A percentile compares a stretch with the other conserved stretches of the same genome.
phyloP scores from a whole-genome alignment of 129 eudicot species.

The Deinandra increscens region DNA sequence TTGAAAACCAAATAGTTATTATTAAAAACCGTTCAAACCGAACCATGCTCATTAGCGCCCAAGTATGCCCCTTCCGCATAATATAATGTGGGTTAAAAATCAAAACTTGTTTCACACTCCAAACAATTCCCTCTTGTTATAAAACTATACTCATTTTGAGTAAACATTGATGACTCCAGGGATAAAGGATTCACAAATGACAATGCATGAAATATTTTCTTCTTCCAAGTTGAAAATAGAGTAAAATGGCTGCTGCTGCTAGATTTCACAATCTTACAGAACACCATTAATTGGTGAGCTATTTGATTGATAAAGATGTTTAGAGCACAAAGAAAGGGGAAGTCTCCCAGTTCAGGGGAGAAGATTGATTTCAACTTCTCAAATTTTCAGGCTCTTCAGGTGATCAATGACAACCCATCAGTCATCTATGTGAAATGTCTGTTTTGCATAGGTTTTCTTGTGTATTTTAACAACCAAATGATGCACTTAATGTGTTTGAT shows the following conservation, averaged over 20 bases:
- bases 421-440: slow-evolving; percentile 6
- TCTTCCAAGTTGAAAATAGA: not conserved
- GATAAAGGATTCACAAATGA: too few relatives aligned
- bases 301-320: slow-evolving; percentile 45
- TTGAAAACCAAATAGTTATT: too few relatives aligned
- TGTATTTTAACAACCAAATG: not conserved
- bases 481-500: slow-evolving; percentile 15
- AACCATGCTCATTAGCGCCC: too few relatives aligned
- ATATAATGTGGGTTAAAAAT: too few relatives aligned
- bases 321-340: slow-evolving; percentile 53
- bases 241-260: slow-evolving; percentile 17
- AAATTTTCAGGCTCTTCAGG: slow-evolving; percentile 87
- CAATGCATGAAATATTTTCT: too few relatives aligned
- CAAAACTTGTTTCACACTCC: too few relatives aligned
- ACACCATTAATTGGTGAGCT: slow-evolving; percentile 18
- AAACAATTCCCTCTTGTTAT: too few relatives aligned
- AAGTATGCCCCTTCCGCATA: too few relatives aligned
- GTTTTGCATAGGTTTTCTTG: too few relatives aligned
- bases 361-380: slow-evolving; percentile 75
- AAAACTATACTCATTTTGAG: too few relatives aligned
- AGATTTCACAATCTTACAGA: slow-evolving; percentile 6
- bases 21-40: too few relatives aligned
- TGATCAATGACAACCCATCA: slow-evolving; percentile 6
- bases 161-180: too few relatives aligned
- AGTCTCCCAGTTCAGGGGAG: slow-evolving; percentile 44